Base-by-base conservation (phyloP, 106 monocot species). In the Allium cepa region DNA sequence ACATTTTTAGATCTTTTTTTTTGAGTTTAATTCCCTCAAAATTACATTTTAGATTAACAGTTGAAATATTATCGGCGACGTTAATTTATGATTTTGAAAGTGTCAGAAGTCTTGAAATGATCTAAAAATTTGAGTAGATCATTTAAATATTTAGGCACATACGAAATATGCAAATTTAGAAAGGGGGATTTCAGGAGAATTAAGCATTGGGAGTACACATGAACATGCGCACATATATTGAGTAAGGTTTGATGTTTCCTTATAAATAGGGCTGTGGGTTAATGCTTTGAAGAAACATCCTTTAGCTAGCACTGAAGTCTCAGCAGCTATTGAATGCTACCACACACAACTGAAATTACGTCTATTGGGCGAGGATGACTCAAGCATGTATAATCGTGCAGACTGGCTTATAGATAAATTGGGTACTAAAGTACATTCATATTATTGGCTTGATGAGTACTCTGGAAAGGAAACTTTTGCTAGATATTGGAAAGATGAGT, bases 371-470 rank as follows among this genome's bases (percentile, higher is more conserved):
- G 92, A 97, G 70, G 77, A 78, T 17, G 84, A 92, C 72, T 50
- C 67, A 59, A 70, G 50, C 22, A 64, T 84, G 28, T 92, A 92
- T 47, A 84, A 81, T 17, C 89, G 92, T 59, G 80, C 80, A 49
- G 96, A 97, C 76, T 97, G 96, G 96, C 78, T 97, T 67, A 83
- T 82, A 67, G 75, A 88, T 73, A 92, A 97, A 76, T 77, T 97
- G 60, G 83, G 86, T 8, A 92, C 92, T 16, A 85, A 92, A 65
- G 96, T 97, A 48, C 96, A 97, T 82, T 88, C 96, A 66, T 89
- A 89, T 62, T 97, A 86, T 64, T 97, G 96, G 96, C 79, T 97
- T 14, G 96, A 97, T 82, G 88, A 78, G 47, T 97, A 84, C 68
- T 64, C 88, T 58, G 92, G 78, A 1, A 92, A 87, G 74, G 86